phyloP scores from a whole-genome alignment of 1,284 basidiomycete species.

The Melampsora larici-populina region DNA sequence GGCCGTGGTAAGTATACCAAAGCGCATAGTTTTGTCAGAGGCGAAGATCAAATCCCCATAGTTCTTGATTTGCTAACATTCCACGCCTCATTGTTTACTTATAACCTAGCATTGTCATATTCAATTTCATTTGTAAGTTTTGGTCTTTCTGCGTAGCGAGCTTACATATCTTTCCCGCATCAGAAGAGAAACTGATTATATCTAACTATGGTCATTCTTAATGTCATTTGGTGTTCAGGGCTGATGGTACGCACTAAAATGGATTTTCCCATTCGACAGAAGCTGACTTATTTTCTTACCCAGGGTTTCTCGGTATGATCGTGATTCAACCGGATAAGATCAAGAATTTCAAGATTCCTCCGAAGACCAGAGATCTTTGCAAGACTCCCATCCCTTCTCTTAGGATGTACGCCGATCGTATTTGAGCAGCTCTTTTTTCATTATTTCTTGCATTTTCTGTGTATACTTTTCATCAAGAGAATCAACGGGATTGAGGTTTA shows the following conservation, averaged over 20 bases:
- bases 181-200: too few species aligned
- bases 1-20: constrained; percentile 22
- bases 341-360: constrained; percentile 13
- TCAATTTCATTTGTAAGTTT: neutral
- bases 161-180: neutral
- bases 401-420: too few species aligned
- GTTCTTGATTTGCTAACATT: neutral
- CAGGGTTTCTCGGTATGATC: constrained; percentile 25
- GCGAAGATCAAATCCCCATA: neutral
- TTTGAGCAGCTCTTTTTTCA: too few species aligned
- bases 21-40: neutral
- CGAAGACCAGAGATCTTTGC: constrained; percentile 5
- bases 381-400: too few species aligned
- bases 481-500: too few species aligned
- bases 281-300: neutral
- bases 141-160: neutral
- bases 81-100: neutral
- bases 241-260: neutral
- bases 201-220: neutral
- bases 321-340: constrained; percentile 27
- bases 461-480: too few species aligned
- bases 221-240: neutral
- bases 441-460: too few species aligned
- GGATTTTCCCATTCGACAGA: neutral
- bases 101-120: constrained; percentile 32